These are phyloP conservation scores for Botryotinia globosa DNA, from an alignment of 2,329 filamentous ascomycete genomes.

Conservation along the genomic window DNA sequence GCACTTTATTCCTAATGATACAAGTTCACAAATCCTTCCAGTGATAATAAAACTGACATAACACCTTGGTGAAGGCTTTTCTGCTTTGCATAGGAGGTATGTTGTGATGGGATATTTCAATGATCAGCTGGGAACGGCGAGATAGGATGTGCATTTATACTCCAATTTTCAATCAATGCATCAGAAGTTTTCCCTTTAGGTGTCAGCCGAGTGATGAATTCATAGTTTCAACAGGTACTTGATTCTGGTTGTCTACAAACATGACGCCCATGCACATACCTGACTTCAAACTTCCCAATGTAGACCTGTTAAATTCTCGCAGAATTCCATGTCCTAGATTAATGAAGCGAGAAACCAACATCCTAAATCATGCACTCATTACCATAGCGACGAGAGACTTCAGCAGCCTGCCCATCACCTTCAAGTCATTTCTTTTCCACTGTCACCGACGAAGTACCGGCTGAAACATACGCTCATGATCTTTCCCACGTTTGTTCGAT, in stretches of 20 bases:
- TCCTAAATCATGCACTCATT: not conserved
- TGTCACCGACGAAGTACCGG: not conserved
- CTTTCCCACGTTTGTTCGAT: no score
- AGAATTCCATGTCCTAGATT: not conserved
- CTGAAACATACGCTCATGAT: fast-evolving
- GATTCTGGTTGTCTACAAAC: not conserved
- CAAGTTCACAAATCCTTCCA: no score
- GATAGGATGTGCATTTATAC: not conserved
- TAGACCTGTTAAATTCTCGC: not conserved
- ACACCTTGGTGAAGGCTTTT: no score
- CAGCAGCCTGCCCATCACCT: fast-evolving
- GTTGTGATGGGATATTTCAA: fast-evolving
- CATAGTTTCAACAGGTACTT: fast-evolving
- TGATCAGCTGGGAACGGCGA: not conserved
- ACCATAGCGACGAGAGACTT: fast-evolving
- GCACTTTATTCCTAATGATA: no score
- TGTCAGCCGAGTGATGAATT: no score
- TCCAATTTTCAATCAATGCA: not conserved
- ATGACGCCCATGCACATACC: not conserved
- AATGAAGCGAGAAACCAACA: fast-evolving
- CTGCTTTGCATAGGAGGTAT: no score
- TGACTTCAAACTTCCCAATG: not conserved
- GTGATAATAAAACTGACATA: no score
- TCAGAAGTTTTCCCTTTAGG: not conserved
- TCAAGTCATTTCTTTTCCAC: not conserved